Evolutionary conservation across 2,329 filamentous ascomycete genomes (phyloP).

Genomic region (Dactylellina haptotyla): DNA sequence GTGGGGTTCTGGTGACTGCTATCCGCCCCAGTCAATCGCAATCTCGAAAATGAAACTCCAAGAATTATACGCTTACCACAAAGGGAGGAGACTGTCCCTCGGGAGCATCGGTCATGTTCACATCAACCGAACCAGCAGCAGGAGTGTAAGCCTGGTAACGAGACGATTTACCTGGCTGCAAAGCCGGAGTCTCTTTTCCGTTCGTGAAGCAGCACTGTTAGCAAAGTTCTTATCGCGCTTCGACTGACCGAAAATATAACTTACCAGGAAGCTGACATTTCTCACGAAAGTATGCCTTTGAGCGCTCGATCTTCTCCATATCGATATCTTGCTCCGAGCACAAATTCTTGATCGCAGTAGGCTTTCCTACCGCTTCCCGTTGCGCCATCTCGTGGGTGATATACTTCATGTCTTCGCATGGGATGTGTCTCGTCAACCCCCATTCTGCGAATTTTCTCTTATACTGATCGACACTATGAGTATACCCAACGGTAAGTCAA

Average conservation of each 20-base stretch:
- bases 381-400: neutral
- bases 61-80: too few relatives aligned
- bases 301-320: neutral
- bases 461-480: neutral
- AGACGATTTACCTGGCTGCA: neutral
- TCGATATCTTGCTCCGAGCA: neutral
- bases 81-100: too few relatives aligned
- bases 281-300: neutral
- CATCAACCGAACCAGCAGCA: too few relatives aligned
- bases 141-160: neutral
- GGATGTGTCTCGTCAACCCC: neutral
- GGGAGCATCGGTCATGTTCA: too few relatives aligned
- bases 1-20: too few relatives aligned
- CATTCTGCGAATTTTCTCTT: slow-evolving; percentile 2
- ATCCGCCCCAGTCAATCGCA: too few relatives aligned
- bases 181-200: neutral
- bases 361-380: neutral
- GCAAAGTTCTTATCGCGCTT: too few relatives aligned
- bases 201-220: too few relatives aligned
- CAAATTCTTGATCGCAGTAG: neutral
- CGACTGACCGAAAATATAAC: too few relatives aligned
- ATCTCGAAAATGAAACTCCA: too few relatives aligned
- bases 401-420: neutral
- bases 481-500: neutral
- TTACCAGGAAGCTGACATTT: neutral